Conservation (phyloP, 2,329 filamentous ascomycete genomes). For the Plectosphaerella sp. region DNA sequence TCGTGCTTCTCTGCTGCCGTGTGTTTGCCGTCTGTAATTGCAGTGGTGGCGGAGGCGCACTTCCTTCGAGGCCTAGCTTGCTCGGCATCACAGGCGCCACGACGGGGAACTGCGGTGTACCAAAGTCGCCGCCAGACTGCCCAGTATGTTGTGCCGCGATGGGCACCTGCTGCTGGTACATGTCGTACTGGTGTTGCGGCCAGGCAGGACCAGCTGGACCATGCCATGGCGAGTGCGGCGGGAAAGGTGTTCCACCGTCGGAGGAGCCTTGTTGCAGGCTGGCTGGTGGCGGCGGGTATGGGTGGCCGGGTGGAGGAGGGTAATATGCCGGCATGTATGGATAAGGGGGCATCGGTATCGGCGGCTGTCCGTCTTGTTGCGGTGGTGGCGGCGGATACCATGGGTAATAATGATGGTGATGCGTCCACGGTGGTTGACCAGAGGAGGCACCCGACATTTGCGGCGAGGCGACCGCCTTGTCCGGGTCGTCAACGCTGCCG, state of each 20-base stretch:
- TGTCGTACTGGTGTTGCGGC: slow-evolving; percentile 12
- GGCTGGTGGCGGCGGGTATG: not conserved
- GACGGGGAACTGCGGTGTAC: slow-evolving; percentile 12
- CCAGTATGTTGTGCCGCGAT: slow-evolving; percentile 13
- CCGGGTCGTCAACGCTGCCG: slow-evolving; percentile 4
- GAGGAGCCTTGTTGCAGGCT: not conserved
- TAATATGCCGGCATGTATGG: slow-evolving; percentile 2
- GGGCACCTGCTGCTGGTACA: slow-evolving; percentile 14
- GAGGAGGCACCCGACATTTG: slow-evolving; percentile 11
- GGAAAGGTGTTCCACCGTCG: not conserved
- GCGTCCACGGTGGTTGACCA: slow-evolving; percentile 9
- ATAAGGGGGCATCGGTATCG: not conserved
- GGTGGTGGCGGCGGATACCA: slow-evolving; percentile 10
- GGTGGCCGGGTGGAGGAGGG: not conserved
- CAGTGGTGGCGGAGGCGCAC: slow-evolving; percentile 4
- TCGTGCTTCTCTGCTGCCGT: not conserved
- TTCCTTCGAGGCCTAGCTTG: slow-evolving; percentile 8
- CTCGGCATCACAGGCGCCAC: slow-evolving; percentile 8
- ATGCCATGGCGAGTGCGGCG: not conserved
- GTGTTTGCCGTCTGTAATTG: not conserved
- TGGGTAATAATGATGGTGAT: slow-evolving; percentile 8
- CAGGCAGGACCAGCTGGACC: slow-evolving; percentile 5
- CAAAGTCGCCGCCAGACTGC: slow-evolving; percentile 5
- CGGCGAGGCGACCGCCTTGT: slow-evolving; percentile 12
- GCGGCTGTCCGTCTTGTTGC: not conserved